Base-by-base conservation (phyloP, 306 rosid species). In the Coriaria nepalensis region DNA sequence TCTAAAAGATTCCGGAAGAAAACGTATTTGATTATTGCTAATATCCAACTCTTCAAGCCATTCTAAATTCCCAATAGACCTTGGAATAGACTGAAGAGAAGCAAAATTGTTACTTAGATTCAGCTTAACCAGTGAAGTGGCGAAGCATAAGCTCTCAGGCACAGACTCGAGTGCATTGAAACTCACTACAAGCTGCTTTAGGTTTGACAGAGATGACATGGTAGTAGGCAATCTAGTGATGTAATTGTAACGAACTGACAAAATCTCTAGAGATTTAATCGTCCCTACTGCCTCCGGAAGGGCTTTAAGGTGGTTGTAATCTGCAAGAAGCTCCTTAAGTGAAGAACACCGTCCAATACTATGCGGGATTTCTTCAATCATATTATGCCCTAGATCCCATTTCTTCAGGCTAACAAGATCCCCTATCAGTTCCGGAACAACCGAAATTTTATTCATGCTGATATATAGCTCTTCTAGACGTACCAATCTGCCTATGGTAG, bases 11-110 rank as follows among this genome's bases (percentile, higher is more conserved):
- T 79, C 85, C 9, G 94, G 94, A 45, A 83, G 93, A 48, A 73
- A 55, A 15, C 79, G 79, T 61, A 86, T 86, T 62, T 86, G 96
- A 54, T 86, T 86, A 46, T 82, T 81, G 69, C 96, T 86, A 49
- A 86, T 86, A 67, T 86, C 86, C 71, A 86, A 63, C 60, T 86
- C 96, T 77, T 86, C 94, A 7, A 86, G 96, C 90, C 82, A 55
- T 62, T 82, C 94, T 0, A 86, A 83, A 66, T 86, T 86, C 52
- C 96, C 96, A 20, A 86, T 79, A 15, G 94, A 72, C 76, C 81
- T 79, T 11, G 94, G 96, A 36, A 86, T 65, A 36, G 55, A 70
- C 61, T 67, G 56, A 74, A 86, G 55, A 67, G 82, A 93, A 13
- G 96, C 94, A 56, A 86, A 86, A 70, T 86, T 86, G 72, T 82